Base-by-base conservation (phyloP, 352 stramenopile species). In the Pythium grandisporangium region DNA sequence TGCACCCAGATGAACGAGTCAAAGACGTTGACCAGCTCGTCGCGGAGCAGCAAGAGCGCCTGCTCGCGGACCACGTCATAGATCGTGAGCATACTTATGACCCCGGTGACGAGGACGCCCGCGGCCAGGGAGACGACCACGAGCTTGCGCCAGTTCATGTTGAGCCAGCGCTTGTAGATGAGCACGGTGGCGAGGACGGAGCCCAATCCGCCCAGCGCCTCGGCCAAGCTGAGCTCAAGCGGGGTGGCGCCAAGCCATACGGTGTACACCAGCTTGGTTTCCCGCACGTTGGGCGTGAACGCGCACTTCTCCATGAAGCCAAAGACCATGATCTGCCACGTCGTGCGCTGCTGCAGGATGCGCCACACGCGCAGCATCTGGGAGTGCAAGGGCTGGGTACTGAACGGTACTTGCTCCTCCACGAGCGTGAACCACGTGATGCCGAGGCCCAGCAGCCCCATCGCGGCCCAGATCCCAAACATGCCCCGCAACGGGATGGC, bases 281-380 rank as follows among this genome's bases (percentile, higher is more conserved):
- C 27, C 8, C 14, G 27, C 8, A 14, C 10, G 10, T 32, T 32
- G 27, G 14, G 27, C 27, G 27, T 32, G 8, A 32, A 42, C 4
- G n/a, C 21, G 13, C 41, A 26, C 41, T 46, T 48, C 41, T 55
- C 45, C 20, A 42, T n/a, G 12, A 61, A 61, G n/a, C 42, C 16
- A 14, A 42, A 20, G 21, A 61, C 45, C 51, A 59, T 57, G 43
- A 62, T 33, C 27, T 61, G 47, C 11, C 30, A 42, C 20, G 48
- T 65, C 14, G 48, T 39, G 16, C 44, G 55, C 32, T 59, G 49
- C 46, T 63, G 48, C 3, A 63, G 24, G 26, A 63, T 51, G 17
- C 40, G 36, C 55, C 55, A 63, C 11, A 63, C 34, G 12, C 42
- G 43, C 26, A 35, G 42, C 4, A 64, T 14, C 33, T 55, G 53